Percentiles rank a stretch among this genome's conserved stretches.
Evolutionary conservation across 179 eudicot genomes (phyloP).

Genomic region (Beta corolliflora): DNA sequence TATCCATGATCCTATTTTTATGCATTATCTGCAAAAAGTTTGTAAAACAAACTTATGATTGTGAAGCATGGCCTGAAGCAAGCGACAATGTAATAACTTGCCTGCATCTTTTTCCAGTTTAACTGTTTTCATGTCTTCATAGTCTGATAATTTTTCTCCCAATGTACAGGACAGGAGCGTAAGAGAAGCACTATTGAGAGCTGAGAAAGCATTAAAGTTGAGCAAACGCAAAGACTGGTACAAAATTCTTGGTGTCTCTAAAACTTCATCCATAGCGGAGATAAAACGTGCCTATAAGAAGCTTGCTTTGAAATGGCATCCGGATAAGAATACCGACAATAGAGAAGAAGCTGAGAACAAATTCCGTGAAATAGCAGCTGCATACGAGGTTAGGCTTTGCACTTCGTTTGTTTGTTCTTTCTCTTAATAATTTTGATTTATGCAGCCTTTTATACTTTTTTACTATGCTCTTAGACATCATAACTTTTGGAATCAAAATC

Average conservation of each 20-base stretch:
- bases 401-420: background rate
- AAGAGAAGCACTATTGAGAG: conserved; percentile 67
- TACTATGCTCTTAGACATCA: background rate
- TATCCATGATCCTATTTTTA: background rate
- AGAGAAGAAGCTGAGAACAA: conserved; percentile 86
- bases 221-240: conserved; percentile 98
- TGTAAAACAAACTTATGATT: background rate
- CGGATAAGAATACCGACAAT: conserved; percentile 87
- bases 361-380: conserved; percentile 89
- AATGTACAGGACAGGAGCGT: conserved; percentile 67
- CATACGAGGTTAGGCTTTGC: conserved; percentile 69
- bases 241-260: conserved; percentile 86
- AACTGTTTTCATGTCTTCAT: background rate
- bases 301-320: conserved; percentile 97
- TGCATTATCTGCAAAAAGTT: background rate
- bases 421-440: background rate
- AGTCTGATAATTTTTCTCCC: background rate
- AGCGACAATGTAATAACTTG: background rate
- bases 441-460: background rate
- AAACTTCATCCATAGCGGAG: conserved; percentile 68
- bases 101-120: background rate
- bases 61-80: background rate
- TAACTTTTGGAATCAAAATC: background rate
- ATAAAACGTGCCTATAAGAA: conserved; percentile 88
- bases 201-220: conserved; percentile 80